These are phyloP conservation scores for Penicillium parvum DNA, from an alignment of 495 filamentous ascomycete species.

Conservation along the genomic window DNA sequence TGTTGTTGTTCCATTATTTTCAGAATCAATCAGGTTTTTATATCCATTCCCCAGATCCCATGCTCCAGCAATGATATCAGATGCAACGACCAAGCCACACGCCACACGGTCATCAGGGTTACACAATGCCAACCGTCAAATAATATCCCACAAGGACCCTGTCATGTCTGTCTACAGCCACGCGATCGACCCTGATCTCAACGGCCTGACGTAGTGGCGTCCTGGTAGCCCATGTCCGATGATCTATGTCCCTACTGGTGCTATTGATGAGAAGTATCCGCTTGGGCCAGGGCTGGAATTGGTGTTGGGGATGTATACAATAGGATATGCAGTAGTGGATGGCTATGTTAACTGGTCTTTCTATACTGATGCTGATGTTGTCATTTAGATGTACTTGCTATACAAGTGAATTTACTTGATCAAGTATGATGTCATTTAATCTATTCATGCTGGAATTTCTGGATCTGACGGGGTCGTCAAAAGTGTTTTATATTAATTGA, in stretches of 20 bases:
- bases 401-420: too few relatives aligned
- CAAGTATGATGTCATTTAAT: too few relatives aligned
- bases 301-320: too few relatives aligned
- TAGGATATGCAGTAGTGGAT: too few relatives aligned
- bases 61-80: slow-evolving; percentile 26
- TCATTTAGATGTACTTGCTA: too few relatives aligned
- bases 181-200: neutral
- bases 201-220: slow-evolving; percentile 13
- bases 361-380: too few relatives aligned
- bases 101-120: slow-evolving; percentile 15
- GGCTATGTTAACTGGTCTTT: too few relatives aligned
- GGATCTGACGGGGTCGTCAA: slow-evolving; percentile 4
- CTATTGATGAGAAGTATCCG: too few relatives aligned
- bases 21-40: neutral
- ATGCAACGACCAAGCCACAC: slow-evolving; percentile 8
- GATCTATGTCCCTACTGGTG: slow-evolving; percentile 9
- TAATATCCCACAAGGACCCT: neutral
- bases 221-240: slow-evolving; percentile 2
- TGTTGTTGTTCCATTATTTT: neutral
- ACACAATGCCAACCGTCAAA: neutral
- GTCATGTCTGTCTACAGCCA: slow-evolving; percentile 1
- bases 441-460: neutral
- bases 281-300: too few relatives aligned
- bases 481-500: slow-evolving; percentile 14
- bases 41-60: neutral